A percentile compares a stretch with the other conserved stretches of the same genome.
These are phyloP conservation scores for Yamadazyma aaseri DNA, from an alignment of 1,139 yeast species.

Conservation along the genomic window DNA sequence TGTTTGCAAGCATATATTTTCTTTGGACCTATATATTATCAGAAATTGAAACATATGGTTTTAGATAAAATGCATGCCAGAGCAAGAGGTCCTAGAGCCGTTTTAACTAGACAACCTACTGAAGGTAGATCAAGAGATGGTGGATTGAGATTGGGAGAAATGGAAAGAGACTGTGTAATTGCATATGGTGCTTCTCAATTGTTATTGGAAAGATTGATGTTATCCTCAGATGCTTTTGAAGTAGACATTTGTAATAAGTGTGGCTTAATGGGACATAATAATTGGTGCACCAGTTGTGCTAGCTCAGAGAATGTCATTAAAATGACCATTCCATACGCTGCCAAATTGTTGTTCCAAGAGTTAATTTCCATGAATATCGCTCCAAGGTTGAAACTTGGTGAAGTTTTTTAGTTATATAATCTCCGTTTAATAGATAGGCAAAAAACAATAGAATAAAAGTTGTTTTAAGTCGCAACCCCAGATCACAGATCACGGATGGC, in stretches of 20 bases:
- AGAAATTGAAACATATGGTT: constrained; percentile 98
- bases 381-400: constrained; percentile 86
- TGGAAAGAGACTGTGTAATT: constrained; percentile 99
- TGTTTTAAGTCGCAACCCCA: too few relatives aligned
- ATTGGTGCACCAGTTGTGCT: constrained; percentile 96
- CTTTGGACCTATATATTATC: constrained; percentile 98
- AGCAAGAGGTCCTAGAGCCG: constrained; percentile 99
- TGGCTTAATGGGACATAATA: constrained; percentile 97
- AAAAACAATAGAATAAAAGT: too few relatives aligned
- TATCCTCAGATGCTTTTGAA: constrained; percentile 96
- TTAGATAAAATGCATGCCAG: constrained; percentile 99
- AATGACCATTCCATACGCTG: constrained; percentile 98
- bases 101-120: constrained; percentile 95
- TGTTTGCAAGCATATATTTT: constrained; percentile 95
- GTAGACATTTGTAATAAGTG: constrained; percentile 93
- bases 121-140: constrained; percentile 99
- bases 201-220: constrained; percentile 89
- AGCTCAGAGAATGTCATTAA: constrained; percentile 81
- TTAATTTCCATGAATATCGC: constrained; percentile 96
- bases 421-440: not conserved
- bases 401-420: constrained; percentile 52
- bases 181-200: constrained; percentile 99
- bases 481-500: too few relatives aligned
- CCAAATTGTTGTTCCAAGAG: constrained; percentile 93
- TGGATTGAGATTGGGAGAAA: constrained; percentile 97